Conservation (phyloP, 2,329 filamentous ascomycete species). For the Tolypocladium album region DNA sequence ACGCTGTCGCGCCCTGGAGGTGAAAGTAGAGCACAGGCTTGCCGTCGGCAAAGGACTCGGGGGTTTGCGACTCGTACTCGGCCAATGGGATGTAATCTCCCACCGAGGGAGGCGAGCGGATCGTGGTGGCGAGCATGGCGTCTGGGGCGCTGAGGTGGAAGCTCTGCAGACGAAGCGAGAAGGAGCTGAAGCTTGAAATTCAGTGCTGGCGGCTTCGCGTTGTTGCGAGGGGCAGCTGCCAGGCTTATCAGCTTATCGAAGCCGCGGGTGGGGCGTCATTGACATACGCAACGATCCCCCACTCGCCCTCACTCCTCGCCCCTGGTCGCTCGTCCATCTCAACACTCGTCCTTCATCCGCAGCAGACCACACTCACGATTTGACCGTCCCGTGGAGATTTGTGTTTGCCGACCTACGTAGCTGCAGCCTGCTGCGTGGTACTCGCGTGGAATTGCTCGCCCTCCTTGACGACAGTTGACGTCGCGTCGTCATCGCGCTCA, state of each 20-base stretch:
- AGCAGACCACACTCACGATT: background rate
- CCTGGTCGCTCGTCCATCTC: background rate
- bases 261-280: background rate
- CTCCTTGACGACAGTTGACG: background rate
- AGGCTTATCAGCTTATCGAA: constrained; percentile 6
- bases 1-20: constrained; percentile 43
- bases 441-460: too few species aligned
- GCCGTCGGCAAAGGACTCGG: constrained; percentile 58
- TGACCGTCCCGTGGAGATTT: background rate
- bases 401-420: background rate
- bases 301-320: too few species aligned
- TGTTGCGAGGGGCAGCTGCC: background rate
- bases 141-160: background rate
- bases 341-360: background rate
- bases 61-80: constrained; percentile 64
- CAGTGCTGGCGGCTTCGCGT: background rate
- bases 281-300: background rate
- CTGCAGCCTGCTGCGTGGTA: background rate
- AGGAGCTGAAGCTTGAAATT: background rate
- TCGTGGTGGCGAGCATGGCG: constrained; percentile 38
- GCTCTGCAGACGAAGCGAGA: background rate
- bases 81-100: constrained; percentile 53
- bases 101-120: constrained; percentile 43
- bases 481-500: background rate
- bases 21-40: constrained; percentile 63